These are phyloP conservation scores for Silene uniflora DNA, from an alignment of 148 eudicot genomes.

Conservation along the genomic window DNA sequence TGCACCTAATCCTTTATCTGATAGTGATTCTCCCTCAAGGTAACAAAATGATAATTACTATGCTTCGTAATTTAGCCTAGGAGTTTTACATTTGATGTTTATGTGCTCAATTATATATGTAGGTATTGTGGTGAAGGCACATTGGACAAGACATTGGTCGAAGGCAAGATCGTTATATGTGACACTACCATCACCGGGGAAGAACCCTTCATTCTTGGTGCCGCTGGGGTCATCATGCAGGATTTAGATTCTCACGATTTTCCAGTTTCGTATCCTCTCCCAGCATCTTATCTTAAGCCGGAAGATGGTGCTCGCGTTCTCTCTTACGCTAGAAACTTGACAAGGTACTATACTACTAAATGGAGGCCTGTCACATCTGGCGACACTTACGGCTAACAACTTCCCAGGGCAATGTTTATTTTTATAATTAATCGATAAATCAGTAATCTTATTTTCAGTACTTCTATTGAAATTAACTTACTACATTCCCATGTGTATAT, in stretches of 20 bases:
- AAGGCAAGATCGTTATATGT: conserved; percentile 29
- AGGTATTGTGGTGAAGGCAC: conserved; percentile 17
- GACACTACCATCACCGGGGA: neutral
- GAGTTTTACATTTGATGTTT: too few relatives aligned
- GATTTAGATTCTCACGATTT: neutral
- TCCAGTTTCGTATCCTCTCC: conserved; percentile 16
- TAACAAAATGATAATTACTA: too few relatives aligned
- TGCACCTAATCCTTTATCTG: too few relatives aligned
- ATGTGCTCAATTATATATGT: neutral
- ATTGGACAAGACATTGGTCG: conserved; percentile 20
- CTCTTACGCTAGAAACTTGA: conserved; percentile 23
- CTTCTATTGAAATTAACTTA: too few relatives aligned
- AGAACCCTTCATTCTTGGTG: conserved; percentile 22
- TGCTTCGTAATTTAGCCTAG: too few relatives aligned
- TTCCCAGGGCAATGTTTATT: too few relatives aligned
- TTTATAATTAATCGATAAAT: too few relatives aligned
- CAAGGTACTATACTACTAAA: conserved; percentile 17
- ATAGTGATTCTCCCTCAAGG: too few relatives aligned
- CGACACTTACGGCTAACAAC: too few relatives aligned
- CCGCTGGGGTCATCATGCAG: conserved; percentile 34
- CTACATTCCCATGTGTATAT: neutral
- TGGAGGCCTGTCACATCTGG: too few relatives aligned
- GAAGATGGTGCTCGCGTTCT: conserved; percentile 22
- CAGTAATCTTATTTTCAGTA: too few relatives aligned
- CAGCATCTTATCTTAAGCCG: conserved; percentile 25